phyloP scores from a whole-genome alignment of 2,329 filamentous ascomycete species.

The Pyrenochaeta sp. region DNA sequence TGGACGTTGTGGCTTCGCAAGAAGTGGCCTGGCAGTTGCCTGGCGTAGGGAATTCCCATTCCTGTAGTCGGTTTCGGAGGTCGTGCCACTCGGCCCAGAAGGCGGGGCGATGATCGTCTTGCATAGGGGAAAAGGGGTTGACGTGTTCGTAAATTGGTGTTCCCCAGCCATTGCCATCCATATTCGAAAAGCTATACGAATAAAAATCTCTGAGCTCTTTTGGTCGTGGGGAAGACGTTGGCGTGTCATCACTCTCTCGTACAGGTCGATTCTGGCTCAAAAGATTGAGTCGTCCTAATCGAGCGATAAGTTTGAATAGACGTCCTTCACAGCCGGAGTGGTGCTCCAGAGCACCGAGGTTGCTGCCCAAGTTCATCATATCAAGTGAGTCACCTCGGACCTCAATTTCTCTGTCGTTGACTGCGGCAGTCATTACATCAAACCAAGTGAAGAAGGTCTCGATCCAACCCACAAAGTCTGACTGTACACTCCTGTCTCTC shows the following conservation, averaged over 20 bases:
- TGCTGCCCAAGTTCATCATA: conserved; percentile 68
- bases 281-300: conserved; percentile 83
- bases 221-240: conserved; percentile 41
- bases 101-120: conserved; percentile 63
- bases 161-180: conserved; percentile 73
- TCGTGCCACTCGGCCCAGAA: conserved; percentile 91
- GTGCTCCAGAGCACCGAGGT: conserved; percentile 81
- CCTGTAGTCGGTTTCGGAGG: conserved; percentile 75
- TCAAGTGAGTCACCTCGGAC: conserved; percentile 70
- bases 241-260: conserved; percentile 44
- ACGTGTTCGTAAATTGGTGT: conserved; percentile 60
- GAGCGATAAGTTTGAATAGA: conserved; percentile 85
- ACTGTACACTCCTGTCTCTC: conserved; percentile 67
- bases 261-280: conserved; percentile 72
- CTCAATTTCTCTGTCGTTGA: conserved; percentile 90
- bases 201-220: conserved; percentile 57
- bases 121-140: conserved; percentile 49
- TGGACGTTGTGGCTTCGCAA: conserved; percentile 33
- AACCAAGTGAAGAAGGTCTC: conserved; percentile 94
- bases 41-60: conserved; percentile 72
- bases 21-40: conserved; percentile 34
- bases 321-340: conserved; percentile 85
- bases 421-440: conserved; percentile 88
- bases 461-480: conserved; percentile 83
- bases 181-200: conserved; percentile 62